These are phyloP conservation scores for Ceratobasidium sp. DNA, from an alignment of 1,284 basidiomycete species.

Conservation along the genomic window DNA sequence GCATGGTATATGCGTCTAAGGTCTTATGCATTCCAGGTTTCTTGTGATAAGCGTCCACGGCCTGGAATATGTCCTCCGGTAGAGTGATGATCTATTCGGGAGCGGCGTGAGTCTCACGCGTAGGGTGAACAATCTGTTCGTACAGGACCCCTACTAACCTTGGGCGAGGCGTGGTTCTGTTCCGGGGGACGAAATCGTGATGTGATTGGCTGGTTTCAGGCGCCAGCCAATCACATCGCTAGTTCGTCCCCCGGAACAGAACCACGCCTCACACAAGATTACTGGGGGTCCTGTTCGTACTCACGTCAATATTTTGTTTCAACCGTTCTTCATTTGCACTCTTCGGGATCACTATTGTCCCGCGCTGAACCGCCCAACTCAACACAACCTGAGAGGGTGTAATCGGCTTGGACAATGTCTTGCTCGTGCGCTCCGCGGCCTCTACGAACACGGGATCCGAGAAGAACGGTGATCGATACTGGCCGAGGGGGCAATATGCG, in stretches of 20 bases:
- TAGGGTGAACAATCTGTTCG: no score
- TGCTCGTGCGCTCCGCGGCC: conserved; percentile 59
- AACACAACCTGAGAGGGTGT: conserved; percentile 67
- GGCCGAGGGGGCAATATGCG: conserved; percentile 77
- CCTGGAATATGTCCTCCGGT: conserved; percentile 59
- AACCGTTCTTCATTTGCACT: conserved; percentile 65
- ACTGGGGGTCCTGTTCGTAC: conserved; percentile 30
- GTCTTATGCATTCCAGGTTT: conserved; percentile 65
- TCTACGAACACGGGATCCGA: conserved; percentile 60
- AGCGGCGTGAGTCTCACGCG: conserved; percentile 28
- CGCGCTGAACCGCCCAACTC: conserved; percentile 66
- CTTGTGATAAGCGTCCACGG: conserved; percentile 60
- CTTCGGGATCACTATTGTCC: conserved; percentile 64
- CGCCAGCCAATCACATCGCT: no score
- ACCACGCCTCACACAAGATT: no score
- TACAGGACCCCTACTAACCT: no score
- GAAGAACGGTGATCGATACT: conserved; percentile 59
- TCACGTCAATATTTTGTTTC: conserved; percentile 63
- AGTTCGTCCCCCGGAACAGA: no score
- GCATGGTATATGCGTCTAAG: conserved; percentile 57
- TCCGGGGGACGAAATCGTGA: no score
- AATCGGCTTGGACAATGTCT: conserved; percentile 58
- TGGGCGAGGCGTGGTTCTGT: no score
- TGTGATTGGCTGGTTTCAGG: no score
- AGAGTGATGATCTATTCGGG: conserved; percentile 59